Evolutionary conservation across 2,329 filamentous ascomycete species (phyloP).

Genomic region (Metarhizium guizhouense): DNA sequence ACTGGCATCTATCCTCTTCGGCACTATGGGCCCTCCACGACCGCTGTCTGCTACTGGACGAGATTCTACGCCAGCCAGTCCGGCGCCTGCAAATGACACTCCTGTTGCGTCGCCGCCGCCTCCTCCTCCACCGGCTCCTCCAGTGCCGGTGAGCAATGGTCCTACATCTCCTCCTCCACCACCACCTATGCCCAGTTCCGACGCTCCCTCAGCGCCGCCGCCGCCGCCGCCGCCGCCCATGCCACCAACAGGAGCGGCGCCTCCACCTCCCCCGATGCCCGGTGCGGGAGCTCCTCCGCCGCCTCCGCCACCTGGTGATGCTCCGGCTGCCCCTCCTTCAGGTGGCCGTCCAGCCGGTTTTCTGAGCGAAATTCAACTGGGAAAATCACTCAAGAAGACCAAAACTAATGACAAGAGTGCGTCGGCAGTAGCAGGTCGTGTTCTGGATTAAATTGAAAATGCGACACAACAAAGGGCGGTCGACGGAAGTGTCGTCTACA

Average conservation of each 20-base stretch:
- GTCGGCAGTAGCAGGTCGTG: constrained; percentile 65
- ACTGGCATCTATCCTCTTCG: constrained; percentile 89
- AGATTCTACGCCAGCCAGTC: constrained; percentile 39
- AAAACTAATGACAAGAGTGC: constrained; percentile 79
- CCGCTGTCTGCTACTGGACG: constrained; percentile 77
- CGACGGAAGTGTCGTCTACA: background rate
- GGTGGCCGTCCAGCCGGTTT: constrained; percentile 52
- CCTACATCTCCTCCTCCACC: constrained; percentile 18
- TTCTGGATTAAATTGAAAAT: constrained; percentile 39
- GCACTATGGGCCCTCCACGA: constrained; percentile 89
- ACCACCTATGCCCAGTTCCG: constrained; percentile 17
- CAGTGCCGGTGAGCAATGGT: constrained; percentile 16
- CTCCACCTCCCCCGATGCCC: constrained; percentile 25
- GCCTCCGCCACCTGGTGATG: constrained; percentile 32
- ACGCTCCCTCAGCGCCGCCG: constrained; percentile 18
- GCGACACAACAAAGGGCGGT: background rate
- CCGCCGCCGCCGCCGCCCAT: constrained; percentile 24
- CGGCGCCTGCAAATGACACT: constrained; percentile 29
- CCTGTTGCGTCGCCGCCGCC: constrained; percentile 29
- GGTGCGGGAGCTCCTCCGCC: constrained; percentile 27
- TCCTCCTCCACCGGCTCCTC: constrained; percentile 20
- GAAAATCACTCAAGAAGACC: constrained; percentile 75
- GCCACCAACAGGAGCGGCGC: constrained; percentile 26
- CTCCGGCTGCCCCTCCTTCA: constrained; percentile 28
- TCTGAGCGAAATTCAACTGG: constrained; percentile 74